phyloP scores from a whole-genome alignment of 208 protist genomes.

The Crithidia mellificae region DNA sequence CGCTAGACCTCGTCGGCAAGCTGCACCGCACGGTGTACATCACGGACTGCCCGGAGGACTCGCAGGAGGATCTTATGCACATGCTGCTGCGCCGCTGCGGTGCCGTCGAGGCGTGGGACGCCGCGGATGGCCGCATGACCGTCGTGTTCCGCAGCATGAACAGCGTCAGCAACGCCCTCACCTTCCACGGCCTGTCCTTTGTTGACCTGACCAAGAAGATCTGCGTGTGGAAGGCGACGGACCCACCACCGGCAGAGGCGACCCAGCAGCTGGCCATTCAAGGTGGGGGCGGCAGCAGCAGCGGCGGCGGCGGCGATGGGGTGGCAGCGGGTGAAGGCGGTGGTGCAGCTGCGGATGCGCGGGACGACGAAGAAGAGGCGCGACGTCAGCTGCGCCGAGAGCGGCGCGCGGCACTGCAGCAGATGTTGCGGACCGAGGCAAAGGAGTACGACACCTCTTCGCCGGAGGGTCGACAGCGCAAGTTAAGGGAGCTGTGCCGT shows the following conservation, averaged over 20 bases:
- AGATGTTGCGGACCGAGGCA: slow-evolving; percentile 38
- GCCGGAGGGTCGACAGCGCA: slow-evolving; percentile 28
- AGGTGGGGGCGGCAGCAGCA: neutral
- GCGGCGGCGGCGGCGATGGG: neutral
- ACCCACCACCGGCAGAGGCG: slow-evolving; percentile 61
- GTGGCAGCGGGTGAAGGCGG: neutral
- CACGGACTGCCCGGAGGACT: slow-evolving; percentile 49
- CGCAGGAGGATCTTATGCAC: slow-evolving; percentile 71
- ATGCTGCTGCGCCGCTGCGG: slow-evolving; percentile 76
- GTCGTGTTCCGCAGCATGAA: slow-evolving; percentile 83
- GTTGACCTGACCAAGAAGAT: slow-evolving; percentile 62
- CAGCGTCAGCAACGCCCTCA: slow-evolving; percentile 81
- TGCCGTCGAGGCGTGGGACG: slow-evolving; percentile 80
- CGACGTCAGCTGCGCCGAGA: slow-evolving; percentile 30
- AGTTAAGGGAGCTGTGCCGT: slow-evolving; percentile 56
- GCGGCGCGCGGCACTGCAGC: slow-evolving; percentile 47
- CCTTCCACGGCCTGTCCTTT: slow-evolving; percentile 78
- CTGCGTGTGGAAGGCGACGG: slow-evolving; percentile 74
- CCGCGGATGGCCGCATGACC: slow-evolving; percentile 49
- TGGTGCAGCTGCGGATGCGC: neutral
- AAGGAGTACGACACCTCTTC: slow-evolving; percentile 29
- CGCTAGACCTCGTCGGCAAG: slow-evolving; percentile 82
- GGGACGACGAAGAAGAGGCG: slow-evolving; percentile 23
- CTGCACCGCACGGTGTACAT: slow-evolving; percentile 88
- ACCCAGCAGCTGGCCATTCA: slow-evolving; percentile 67